phyloP scores from a whole-genome alignment of 2,329 filamentous ascomycete species.

The Ophiocordyceps camponoti-rufipedis region DNA sequence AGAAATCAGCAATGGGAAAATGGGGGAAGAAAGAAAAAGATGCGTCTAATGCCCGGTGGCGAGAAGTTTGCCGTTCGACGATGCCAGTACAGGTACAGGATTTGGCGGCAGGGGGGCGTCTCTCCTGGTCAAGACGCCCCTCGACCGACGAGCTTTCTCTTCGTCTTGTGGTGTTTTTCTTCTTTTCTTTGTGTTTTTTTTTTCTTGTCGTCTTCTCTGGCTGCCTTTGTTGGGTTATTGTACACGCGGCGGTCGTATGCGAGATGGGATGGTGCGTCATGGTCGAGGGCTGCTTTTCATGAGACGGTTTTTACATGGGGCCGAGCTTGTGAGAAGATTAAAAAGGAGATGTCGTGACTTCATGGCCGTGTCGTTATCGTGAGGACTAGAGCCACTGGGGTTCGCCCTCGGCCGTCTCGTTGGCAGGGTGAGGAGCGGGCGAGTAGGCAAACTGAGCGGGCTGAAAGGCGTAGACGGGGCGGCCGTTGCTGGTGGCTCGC shows the following conservation, averaged over 20 bases:
- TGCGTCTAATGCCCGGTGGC: constrained; percentile 9
- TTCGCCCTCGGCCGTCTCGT: constrained; percentile 14
- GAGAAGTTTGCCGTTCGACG: constrained; percentile 4
- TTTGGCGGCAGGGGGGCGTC: constrained; percentile 4
- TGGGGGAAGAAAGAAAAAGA: constrained; percentile 5
- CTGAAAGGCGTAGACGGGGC: constrained; percentile 11
- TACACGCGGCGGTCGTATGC: constrained; percentile 15
- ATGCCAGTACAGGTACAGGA: constrained; percentile 17
- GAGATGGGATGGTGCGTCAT: constrained; percentile 1
- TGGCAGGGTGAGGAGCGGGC: constrained; percentile 8
- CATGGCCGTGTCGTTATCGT: constrained; percentile 18
- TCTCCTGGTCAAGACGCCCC: constrained; percentile 1
- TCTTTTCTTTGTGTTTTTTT: not conserved
- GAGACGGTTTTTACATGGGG: constrained; percentile 8
- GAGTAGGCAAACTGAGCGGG: constrained; percentile 12
- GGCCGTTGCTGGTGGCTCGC: constrained; percentile 23
- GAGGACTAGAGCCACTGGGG: constrained; percentile 19
- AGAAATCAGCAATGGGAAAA: constrained; percentile 6
- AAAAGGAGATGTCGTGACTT: constrained; percentile 22
- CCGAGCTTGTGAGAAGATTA: constrained; percentile 1
- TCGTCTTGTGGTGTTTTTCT: no score
- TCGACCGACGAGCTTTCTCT: constrained; percentile 1
- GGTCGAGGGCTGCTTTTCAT: not conserved
- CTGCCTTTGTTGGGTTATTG: constrained; percentile 7
- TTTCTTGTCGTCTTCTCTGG: not conserved